These are phyloP conservation scores for Isatis lusitanica DNA, from an alignment of 441 rosid species.

Conservation along the genomic window DNA sequence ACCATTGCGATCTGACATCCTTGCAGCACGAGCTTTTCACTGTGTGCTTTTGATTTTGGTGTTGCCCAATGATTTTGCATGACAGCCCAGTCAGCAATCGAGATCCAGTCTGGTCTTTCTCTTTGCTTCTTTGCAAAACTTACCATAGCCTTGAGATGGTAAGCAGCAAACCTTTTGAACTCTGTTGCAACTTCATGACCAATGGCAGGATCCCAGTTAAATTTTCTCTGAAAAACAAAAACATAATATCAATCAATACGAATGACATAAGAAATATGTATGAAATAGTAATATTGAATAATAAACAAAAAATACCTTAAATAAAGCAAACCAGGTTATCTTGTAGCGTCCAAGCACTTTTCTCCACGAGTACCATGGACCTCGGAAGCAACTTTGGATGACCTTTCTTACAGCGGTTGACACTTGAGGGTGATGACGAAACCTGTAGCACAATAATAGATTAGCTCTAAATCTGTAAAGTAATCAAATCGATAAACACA, in stretches of 20 bases:
- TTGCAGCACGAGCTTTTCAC: neutral
- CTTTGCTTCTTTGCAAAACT: neutral
- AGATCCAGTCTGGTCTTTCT: neutral
- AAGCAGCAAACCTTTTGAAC: neutral
- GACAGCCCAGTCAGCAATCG: neutral
- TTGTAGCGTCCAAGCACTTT: no score
- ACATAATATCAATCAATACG: neutral
- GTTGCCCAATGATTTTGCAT: neutral
- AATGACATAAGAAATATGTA: no score
- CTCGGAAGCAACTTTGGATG: no score
- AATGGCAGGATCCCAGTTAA: neutral
- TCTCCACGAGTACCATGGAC: no score
- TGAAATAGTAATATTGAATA: no score
- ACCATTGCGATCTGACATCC: neutral
- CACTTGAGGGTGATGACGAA: no score
- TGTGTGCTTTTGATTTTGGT: neutral
- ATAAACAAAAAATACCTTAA: no score
- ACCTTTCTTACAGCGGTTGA: no score
- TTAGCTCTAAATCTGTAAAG: no score
- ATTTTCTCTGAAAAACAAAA: neutral
- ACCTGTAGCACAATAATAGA: no score
- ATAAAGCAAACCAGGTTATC: no score
- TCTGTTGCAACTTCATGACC: neutral
- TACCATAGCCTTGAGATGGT: neutral
- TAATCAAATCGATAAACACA: no score